Conservation (phyloP, 2,329 filamentous ascomycete species). For the Sporothrix inflata region DNA sequence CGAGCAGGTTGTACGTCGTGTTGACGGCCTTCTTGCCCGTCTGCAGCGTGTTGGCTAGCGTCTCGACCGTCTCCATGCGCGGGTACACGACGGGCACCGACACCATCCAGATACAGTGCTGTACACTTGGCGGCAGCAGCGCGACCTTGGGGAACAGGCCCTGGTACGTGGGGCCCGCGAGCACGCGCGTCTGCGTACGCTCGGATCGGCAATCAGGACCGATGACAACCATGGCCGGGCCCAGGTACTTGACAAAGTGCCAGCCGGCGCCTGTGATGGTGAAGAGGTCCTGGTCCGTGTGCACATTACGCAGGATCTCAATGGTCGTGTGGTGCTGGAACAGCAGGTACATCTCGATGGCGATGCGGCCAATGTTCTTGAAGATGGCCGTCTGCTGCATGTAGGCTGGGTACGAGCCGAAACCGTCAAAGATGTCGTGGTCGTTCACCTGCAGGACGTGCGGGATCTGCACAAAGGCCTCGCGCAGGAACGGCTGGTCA, state of each 20-base stretch:
- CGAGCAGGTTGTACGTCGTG: slow-evolving; percentile 92
- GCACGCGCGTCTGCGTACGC: slow-evolving; percentile 84
- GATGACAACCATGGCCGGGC: slow-evolving; percentile 85
- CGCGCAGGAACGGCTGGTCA: slow-evolving; percentile 90
- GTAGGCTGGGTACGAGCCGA: slow-evolving; percentile 94
- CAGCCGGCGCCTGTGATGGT: slow-evolving; percentile 96
- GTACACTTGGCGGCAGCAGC: slow-evolving; percentile 84
- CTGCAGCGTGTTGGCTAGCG: slow-evolving; percentile 85
- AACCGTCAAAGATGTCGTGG: slow-evolving; percentile 99
- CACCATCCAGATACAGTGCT: slow-evolving; percentile 96
- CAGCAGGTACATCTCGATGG: slow-evolving; percentile 95
- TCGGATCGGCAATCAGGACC: slow-evolving; percentile 92
- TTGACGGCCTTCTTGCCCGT: slow-evolving; percentile 97
- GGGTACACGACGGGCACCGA: slow-evolving; percentile 91
- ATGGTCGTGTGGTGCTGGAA: slow-evolving; percentile 98
- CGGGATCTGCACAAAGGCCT: slow-evolving; percentile 96
- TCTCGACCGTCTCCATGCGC: slow-evolving; percentile 86
- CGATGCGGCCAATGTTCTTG: slow-evolving; percentile 95
- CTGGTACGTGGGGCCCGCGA: slow-evolving; percentile 96
- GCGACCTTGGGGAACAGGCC: slow-evolving; percentile 96
- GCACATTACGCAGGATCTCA: slow-evolving; percentile 87
- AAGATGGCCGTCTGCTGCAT: slow-evolving; percentile 99
- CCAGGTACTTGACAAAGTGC: slow-evolving; percentile 98
- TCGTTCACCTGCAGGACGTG: slow-evolving; percentile 92
- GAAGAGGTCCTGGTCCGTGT: slow-evolving; percentile 87